Evolutionary conservation across 495 filamentous ascomycete genomes (phyloP), one percentile per base, ranked within the genome.

Genomic region (Hypoxylon perforatum): DNA sequence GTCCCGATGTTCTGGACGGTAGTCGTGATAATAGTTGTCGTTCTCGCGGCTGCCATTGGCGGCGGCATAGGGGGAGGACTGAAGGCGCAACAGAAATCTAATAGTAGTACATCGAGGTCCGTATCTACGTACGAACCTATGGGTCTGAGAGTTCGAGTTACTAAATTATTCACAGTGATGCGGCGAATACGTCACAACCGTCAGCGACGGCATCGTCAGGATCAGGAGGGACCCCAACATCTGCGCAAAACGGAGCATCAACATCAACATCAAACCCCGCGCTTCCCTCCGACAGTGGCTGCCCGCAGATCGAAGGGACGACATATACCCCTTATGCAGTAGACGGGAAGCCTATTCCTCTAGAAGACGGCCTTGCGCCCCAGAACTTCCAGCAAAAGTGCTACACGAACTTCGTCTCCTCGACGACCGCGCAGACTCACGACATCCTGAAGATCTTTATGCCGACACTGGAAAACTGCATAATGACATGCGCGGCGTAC

Each of bases 361-460:
- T 72, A n/a, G n/a, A 50, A 35, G 21, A 61, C 10, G 68, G 57
- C 10, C 36, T 41, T 4, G 54, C 45, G n/a, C 48, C 54, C 1
- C 73, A 77, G 55, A 41, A 65, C 25, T 79, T 79, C 62, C 17
- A 17, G 14, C 60, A 69, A 36, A 64, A 73, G 3, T 79, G 77
- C 25, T 65, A 72, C 54, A 79, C 73, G 11, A 77, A 75, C 61
- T 76, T 71, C 57, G 63, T 49, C 14, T 54, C 72, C n/a, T 59
- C 70, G 7, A 59, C 56, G 3, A 17, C 48, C 1, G 53, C 73
- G 15, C 28, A 41, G 21, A 63, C 75, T 5, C 63, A 63, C 52
- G 71, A 79, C 52, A 76, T 79, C 22, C 49, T 76, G n/a, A 65
- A 61, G 8, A 61, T 76, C 0, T 77, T 70, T 52, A 70, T 71